Percentiles rank a stretch among this genome's conserved stretches.
phyloP scores from a whole-genome alignment of 164 flowering plant genomes.

The Macadamia integrifolia region DNA sequence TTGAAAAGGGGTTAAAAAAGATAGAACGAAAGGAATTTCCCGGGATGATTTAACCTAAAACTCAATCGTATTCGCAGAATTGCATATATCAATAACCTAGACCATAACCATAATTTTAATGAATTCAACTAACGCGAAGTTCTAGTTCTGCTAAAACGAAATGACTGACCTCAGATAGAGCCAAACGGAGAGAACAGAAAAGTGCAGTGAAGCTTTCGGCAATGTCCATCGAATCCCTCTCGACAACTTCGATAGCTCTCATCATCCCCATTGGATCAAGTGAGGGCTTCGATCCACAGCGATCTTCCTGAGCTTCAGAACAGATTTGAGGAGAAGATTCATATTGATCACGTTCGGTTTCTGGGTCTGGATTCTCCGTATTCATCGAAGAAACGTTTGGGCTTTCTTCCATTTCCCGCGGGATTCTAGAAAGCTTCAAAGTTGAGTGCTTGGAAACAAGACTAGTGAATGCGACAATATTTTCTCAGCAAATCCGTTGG shows the following conservation, averaged over 20 bases:
- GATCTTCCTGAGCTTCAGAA: slow-evolving; percentile 6
- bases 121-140: background rate
- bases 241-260: slow-evolving; percentile 68
- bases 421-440: too few species aligned
- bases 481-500: too few species aligned
- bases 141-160: background rate
- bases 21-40: too few species aligned
- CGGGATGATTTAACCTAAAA: background rate
- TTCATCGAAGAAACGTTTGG: too few species aligned
- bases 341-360: background rate
- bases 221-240: slow-evolving; percentile 79
- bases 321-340: slow-evolving; percentile 1
- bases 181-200: slow-evolving; percentile 77
- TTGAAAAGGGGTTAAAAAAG: background rate
- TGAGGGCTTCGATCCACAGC: slow-evolving; percentile 20
- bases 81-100: background rate
- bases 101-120: background rate
- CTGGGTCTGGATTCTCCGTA: slow-evolving; percentile 3
- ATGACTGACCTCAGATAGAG: slow-evolving; percentile 63
- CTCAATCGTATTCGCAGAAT: background rate
- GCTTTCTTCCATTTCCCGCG: too few species aligned
- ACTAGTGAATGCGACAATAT: too few species aligned
- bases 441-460: too few species aligned
- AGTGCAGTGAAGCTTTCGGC: slow-evolving; percentile 89
- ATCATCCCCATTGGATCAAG: slow-evolving; percentile 37